These are phyloP conservation scores for Yamadazyma laniorum DNA, from an alignment of 805 yeast genomes.

Conservation along the genomic window DNA sequence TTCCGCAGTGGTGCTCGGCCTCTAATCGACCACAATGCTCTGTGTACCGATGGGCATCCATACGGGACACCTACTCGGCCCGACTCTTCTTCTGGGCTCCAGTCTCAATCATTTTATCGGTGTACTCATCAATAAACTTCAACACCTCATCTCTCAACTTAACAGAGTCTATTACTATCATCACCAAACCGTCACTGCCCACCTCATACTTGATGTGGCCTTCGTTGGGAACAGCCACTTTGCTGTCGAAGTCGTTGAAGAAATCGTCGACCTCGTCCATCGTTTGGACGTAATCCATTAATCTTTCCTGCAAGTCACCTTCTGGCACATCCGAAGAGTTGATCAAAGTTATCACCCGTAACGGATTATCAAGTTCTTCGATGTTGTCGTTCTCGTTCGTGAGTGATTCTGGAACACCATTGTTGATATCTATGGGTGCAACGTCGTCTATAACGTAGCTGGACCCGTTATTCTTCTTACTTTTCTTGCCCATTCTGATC, in stretches of 20 bases:
- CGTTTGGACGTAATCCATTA: constrained; percentile 44
- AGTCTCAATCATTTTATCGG: constrained; percentile 8
- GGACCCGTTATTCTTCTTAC: constrained; percentile 13
- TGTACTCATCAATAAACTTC: constrained; percentile 43
- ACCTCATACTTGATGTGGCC: constrained; percentile 57
- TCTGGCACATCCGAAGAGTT: constrained; percentile 32
- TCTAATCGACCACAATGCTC: too few relatives aligned
- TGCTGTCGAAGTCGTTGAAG: constrained; percentile 52
- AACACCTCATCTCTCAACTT: constrained; percentile 38
- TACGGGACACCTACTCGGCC: too few relatives aligned
- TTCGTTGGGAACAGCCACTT: constrained; percentile 54
- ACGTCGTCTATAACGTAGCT: constrained; percentile 10
- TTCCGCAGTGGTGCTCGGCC: too few relatives aligned
- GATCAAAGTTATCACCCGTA: constrained; percentile 43
- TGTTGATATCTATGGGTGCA: background rate
- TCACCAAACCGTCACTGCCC: constrained; percentile 59
- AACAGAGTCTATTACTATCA: constrained; percentile 47
- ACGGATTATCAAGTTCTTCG: constrained; percentile 45
- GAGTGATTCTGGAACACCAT: background rate
- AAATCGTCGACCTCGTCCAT: constrained; percentile 49
- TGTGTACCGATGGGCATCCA: too few relatives aligned
- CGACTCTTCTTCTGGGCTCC: too few relatives aligned
- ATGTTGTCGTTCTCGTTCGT: constrained; percentile 9
- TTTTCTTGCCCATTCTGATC: constrained; percentile 6
- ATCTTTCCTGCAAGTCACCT: constrained; percentile 49